These are phyloP conservation scores for Trichosporon sp. DNA, from an alignment of 1,284 basidiomycete species.

Conservation along the genomic window DNA sequence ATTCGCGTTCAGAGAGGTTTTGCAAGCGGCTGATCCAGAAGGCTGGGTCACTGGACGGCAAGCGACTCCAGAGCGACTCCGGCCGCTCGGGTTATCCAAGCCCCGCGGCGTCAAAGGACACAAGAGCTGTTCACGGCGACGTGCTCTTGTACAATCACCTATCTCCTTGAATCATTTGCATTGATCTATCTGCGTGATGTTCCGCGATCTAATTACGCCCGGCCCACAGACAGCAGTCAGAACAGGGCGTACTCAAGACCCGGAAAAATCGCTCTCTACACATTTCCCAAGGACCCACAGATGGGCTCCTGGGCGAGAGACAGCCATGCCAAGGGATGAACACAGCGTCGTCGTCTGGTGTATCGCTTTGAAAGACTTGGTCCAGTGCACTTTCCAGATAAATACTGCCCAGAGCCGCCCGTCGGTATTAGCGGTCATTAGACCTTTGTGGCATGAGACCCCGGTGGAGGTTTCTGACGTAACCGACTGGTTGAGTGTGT, in stretches of 20 bases:
- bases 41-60: too few species aligned
- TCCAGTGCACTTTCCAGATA: too few species aligned
- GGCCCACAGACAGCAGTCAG: slow-evolving; percentile 38
- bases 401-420: too few species aligned
- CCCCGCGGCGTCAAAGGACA: too few species aligned
- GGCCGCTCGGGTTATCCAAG: too few species aligned
- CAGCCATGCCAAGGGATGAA: slow-evolving; percentile 38
- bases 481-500: background rate
- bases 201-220: slow-evolving; percentile 53
- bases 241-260: slow-evolving; percentile 54
- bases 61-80: too few species aligned
- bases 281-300: slow-evolving; percentile 25
- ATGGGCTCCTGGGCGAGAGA: slow-evolving; percentile 43
- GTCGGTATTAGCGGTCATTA: slow-evolving; percentile 1
- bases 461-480: slow-evolving; percentile 18
- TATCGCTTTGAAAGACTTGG: slow-evolving; percentile 24
- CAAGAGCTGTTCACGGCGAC: too few species aligned
- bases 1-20: too few species aligned
- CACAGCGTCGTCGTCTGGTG: slow-evolving; percentile 51
- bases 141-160: too few species aligned
- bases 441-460: background rate
- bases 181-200: slow-evolving; percentile 29
- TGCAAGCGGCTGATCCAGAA: too few species aligned
- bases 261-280: slow-evolving; percentile 33
- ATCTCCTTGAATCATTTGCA: too few species aligned